phyloP scores from a whole-genome alignment of 176 grass and related monocot genomes.

The Carex littledalei region DNA sequence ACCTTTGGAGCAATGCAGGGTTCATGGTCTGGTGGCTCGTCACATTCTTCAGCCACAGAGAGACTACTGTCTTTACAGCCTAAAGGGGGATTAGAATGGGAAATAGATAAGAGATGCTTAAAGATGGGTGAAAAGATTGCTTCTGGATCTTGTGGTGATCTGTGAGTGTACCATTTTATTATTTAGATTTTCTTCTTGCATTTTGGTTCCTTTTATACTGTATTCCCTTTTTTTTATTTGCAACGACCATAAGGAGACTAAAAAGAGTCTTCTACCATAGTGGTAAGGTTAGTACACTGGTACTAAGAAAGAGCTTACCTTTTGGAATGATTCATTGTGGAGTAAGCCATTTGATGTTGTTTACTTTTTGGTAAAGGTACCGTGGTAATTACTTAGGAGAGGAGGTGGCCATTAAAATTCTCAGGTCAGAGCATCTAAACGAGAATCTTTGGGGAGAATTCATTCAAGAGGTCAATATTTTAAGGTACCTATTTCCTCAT shows the following conservation, averaged over 20 bases:
- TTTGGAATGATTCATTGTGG: background rate
- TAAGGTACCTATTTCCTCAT: conserved; percentile 60
- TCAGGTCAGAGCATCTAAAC: conserved; percentile 86
- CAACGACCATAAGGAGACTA: background rate
- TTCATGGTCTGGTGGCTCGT: conserved; percentile 99
- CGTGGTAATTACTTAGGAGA: conserved; percentile 86
- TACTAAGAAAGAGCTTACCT: background rate
- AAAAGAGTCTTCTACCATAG: background rate
- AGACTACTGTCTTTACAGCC: conserved; percentile 68
- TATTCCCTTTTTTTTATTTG: background rate
- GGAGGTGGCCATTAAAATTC: conserved; percentile 94
- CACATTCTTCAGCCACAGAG: conserved; percentile 91
- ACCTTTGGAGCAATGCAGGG: conserved; percentile 46
- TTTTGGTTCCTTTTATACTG: background rate
- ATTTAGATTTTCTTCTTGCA: background rate
- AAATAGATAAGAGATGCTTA: conserved; percentile 79
- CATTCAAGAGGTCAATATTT: conserved; percentile 92
- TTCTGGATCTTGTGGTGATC: conserved; percentile 91
- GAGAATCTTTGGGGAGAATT: conserved; percentile 78
- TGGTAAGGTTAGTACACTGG: background rate
- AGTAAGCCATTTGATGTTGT: conserved; percentile 6
- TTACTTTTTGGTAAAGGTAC: conserved; percentile 54
- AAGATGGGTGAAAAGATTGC: conserved; percentile 77
- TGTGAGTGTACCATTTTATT: conserved; percentile 45
- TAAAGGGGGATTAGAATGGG: conserved; percentile 72